A percentile compares a stretch with the other conserved stretches of the same genome.
These are phyloP conservation scores for Vicia villosa DNA, from an alignment of 306 rosid genomes.

Conservation along the genomic window DNA sequence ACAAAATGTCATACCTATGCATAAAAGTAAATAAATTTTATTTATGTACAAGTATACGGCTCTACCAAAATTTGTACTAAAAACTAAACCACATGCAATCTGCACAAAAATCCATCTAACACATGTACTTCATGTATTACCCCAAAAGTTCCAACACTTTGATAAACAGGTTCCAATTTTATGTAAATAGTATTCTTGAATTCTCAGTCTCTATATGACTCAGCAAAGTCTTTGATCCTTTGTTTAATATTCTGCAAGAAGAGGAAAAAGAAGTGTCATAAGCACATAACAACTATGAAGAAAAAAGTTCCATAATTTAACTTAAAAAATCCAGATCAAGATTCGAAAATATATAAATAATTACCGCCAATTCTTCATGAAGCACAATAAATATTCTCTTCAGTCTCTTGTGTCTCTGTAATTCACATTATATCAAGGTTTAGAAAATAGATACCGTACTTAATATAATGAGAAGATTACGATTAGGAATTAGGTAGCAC, in stretches of 20 bases:
- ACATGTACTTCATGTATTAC: conserved; percentile 26
- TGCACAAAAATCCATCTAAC: conserved; percentile 39
- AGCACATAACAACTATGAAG: conserved; percentile 16
- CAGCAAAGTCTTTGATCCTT: conserved; percentile 68
- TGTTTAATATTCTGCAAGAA: conserved; percentile 73
- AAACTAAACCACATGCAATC: conserved; percentile 29
- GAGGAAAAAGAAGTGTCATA: conserved; percentile 17
- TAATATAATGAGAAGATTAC: conserved; percentile 11
- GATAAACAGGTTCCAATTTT: conserved; percentile 29
- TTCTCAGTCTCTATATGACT: conserved; percentile 50
- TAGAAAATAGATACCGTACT: conserved; percentile 9
- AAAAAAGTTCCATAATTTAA: background rate
- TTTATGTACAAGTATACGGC: conserved; percentile 39
- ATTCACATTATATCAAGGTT: conserved; percentile 34
- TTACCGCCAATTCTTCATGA: conserved; percentile 80
- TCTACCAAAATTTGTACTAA: conserved; percentile 28
- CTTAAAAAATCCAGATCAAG: background rate
- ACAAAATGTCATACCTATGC: conserved; percentile 47
- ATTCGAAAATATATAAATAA: conserved; percentile 28
- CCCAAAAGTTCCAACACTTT: conserved; percentile 22
- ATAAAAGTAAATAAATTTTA: conserved; percentile 35
- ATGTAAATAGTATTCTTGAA: conserved; percentile 20
- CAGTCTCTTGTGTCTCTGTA: conserved; percentile 92
- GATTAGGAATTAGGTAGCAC: conserved; percentile 12
- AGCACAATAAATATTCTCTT: conserved; percentile 88